phyloP scores from a whole-genome alignment of 805 yeast species.

The Candida arabinofermentans region DNA sequence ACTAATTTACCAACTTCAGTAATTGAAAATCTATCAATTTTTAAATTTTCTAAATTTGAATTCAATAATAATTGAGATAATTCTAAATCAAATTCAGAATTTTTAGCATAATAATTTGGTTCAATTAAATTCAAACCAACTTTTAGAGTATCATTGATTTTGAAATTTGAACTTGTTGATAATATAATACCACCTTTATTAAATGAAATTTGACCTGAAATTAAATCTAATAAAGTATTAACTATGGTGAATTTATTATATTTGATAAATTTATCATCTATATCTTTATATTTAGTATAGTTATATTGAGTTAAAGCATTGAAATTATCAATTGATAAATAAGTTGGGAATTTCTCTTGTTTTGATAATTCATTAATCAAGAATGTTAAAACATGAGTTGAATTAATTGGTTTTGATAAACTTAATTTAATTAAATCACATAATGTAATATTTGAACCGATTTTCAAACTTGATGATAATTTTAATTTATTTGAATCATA shows the following conservation, averaged over 20 bases:
- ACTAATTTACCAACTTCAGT: slow-evolving; percentile 43
- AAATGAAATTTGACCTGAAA: slow-evolving; percentile 51
- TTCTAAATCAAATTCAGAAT: slow-evolving; percentile 47
- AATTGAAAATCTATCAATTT: slow-evolving; percentile 40
- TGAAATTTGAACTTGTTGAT: slow-evolving; percentile 56
- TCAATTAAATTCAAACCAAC: slow-evolving; percentile 47
- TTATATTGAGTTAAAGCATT: slow-evolving; percentile 56
- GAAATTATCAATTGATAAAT: slow-evolving; percentile 71
- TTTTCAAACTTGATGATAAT: slow-evolving; percentile 6
- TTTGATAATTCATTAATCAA: slow-evolving; percentile 51
- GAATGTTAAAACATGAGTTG: slow-evolving; percentile 45
- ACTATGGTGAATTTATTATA: slow-evolving; percentile 63
- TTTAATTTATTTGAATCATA: slow-evolving; percentile 16
- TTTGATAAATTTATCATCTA: slow-evolving; percentile 51
- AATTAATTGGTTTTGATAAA: slow-evolving; percentile 26
- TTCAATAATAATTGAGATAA: slow-evolving; percentile 44
- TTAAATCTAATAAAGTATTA: slow-evolving; percentile 47
- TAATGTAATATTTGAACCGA: slow-evolving; percentile 31
- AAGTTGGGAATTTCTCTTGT: slow-evolving; percentile 53
- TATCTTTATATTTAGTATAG: slow-evolving; percentile 56
- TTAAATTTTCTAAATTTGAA: slow-evolving; percentile 28
- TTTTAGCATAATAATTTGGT: slow-evolving; percentile 54
- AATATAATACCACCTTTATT: slow-evolving; percentile 60
- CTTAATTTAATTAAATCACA: slow-evolving; percentile 39
- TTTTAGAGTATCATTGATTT: slow-evolving; percentile 50